These are phyloP conservation scores for Globisporangium emineosum DNA, from an alignment of 352 stramenopile species.

Conservation along the genomic window DNA sequence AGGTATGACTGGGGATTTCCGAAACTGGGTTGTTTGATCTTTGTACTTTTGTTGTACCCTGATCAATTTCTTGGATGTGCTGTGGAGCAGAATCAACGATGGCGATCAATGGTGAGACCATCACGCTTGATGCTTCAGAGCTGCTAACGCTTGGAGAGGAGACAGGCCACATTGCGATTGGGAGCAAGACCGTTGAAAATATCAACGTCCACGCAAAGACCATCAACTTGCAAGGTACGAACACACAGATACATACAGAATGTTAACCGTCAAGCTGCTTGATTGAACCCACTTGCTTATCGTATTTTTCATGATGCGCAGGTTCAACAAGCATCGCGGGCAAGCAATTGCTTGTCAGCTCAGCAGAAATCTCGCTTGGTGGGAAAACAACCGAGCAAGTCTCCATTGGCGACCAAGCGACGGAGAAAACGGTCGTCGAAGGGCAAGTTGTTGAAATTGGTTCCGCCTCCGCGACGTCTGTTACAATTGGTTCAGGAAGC, in stretches of 20 bases:
- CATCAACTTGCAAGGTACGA: constrained; percentile 28
- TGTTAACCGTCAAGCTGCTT: neutral
- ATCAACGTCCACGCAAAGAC: constrained; percentile 19
- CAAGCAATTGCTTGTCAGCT: constrained; percentile 22
- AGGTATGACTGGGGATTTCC: neutral
- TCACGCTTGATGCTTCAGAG: constrained; percentile 8
- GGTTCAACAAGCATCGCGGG: constrained; percentile 25
- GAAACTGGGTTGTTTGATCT: neutral
- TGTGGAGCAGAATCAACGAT: constrained; percentile 8
- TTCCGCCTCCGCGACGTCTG: constrained; percentile 14
- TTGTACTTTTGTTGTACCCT: neutral
- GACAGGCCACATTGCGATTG: constrained; percentile 12
- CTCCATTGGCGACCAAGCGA: constrained; percentile 27
- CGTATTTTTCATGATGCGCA: constrained; percentile 4
- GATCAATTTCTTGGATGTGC: neutral
- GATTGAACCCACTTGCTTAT: too few species aligned
- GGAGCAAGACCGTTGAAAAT: constrained; percentile 16
- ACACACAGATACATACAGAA: neutral
- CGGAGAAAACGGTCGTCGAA: constrained; percentile 19
- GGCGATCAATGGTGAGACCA: neutral
- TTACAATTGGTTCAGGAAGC: constrained; percentile 32
- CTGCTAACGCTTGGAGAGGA: constrained; percentile 10
- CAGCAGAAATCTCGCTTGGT: constrained; percentile 29
- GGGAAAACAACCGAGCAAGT: constrained; percentile 32
- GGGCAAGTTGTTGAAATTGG: constrained; percentile 25